Base-by-base conservation (phyloP, 2,329 filamentous ascomycete genomes). In the Trichoderma guizhouense region DNA sequence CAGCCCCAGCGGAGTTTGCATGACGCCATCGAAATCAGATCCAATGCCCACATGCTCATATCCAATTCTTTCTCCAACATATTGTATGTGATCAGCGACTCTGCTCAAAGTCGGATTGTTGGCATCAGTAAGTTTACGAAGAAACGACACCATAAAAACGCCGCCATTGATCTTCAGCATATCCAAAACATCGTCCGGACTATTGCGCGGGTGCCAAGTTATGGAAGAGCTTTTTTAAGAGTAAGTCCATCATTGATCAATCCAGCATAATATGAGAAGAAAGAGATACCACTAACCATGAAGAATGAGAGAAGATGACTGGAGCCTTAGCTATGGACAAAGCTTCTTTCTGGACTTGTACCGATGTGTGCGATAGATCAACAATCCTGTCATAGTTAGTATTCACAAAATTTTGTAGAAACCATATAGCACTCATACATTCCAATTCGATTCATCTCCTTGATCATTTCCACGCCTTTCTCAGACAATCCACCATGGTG, bases 61-160 rank as follows among this genome's bases (percentile, higher is more conserved):
- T 3, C 94, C 94, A 73, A 96, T 92, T 58, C 90, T 81, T 55
- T 91, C 83, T 3, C 92, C 94, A 75, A 97, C 93, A 79, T 97
- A 86, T 75, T 87, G 85, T 73, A 97, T 90, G 79, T 97, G 94
- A 73, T 89, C 86, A 0, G 89, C 93, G 3, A 97, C 93, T 73
- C 93, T 91, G 24, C 85, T 84, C 36, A 97, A 80, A 0, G 92
- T 95, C 12, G 89, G 87, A 73, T 93, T 91, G 51, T 83, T 82
- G 2, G 89, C 86, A 66, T 91, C 89, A 71, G 96, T 87, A 79
- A 96, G 96, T 28, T 90, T 90, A 0, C 93, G 92, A 6, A 71
- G 83, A 78, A 97, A 97, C 79, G 95, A 97, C 72, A 97, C 88
- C 93, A 97, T 96, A 60, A 97, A 92, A 12, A 97, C 77, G 8